Evolutionary conservation across 1,284 basidiomycete genomes (phyloP).

Genomic region (Psilocybe mexicana): DNA sequence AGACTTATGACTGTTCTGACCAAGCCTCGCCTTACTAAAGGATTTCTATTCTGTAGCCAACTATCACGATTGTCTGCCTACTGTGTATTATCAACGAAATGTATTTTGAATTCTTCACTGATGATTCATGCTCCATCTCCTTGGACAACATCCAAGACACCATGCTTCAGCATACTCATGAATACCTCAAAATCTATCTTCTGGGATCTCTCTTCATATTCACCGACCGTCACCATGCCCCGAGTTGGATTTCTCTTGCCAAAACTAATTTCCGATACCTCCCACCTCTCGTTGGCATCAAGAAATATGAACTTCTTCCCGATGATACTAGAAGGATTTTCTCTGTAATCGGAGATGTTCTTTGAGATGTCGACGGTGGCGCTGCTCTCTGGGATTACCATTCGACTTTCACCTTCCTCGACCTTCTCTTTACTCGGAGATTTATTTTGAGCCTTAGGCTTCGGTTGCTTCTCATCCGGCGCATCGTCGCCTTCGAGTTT

Average conservation of each 20-base stretch:
- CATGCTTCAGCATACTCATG: constrained; percentile 1
- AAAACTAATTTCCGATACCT: not conserved
- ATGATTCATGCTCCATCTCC: too few relatives aligned
- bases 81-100: too few relatives aligned
- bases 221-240: not conserved
- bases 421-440: constrained; percentile 31
- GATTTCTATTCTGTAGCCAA: constrained; percentile 1
- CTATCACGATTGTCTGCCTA: not conserved
- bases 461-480: constrained; percentile 40
- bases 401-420: constrained; percentile 28
- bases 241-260: not conserved
- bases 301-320: not conserved
- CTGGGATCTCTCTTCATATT: not conserved
- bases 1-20: not conserved
- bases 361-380: not conserved
- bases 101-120: too few relatives aligned
- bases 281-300: not conserved
- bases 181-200: not conserved
- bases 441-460: constrained; percentile 21
- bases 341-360: not conserved
- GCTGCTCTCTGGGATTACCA: too few relatives aligned
- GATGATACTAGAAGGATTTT: not conserved
- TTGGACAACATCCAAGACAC: not conserved
- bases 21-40: not conserved
- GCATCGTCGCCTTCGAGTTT: constrained; percentile 48